Base-by-base conservation (phyloP, 257 asterid genomes). In the Verbena officinalis region DNA sequence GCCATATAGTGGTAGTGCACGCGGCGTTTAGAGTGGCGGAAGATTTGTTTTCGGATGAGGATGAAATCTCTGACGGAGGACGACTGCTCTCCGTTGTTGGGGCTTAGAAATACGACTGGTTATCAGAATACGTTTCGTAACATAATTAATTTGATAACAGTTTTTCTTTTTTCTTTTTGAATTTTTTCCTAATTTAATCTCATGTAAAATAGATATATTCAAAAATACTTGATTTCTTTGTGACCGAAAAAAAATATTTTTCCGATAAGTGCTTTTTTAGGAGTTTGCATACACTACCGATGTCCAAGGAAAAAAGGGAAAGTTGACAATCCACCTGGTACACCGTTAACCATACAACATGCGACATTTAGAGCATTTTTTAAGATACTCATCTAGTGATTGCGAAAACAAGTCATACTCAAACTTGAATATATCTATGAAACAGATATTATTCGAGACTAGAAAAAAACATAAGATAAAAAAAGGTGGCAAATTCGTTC, bases 31-130 rank as follows among this genome's bases (percentile, higher is more conserved):
- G 96, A 73, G 77, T 72, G 49, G 76, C 88, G 30, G 96, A 89
- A 55, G 84, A 89, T 74, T 78, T 82, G 83, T 86, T 78, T 66
- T 53, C 82, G 58, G 89, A 78, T 55, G 96, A 89, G 53, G 90
- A 86, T 36, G 90, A 79, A 59, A 79, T 73, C 14, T 77, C 72
- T 11, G 78, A 64, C 7, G 85, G 90, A 33, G 92, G 92, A 7
- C 69, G 92, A 7, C 69, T 86, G 77, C 38, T 66, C 7, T 84
- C 92, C 15, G 88, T 89, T 1, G 92, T 84, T 39, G 89, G 80
- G 59, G 38, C 72, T 54, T 14, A 30, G 20, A 30, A 30, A n/a
- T n/a, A n/a, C n/a, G n/a, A n/a, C n/a, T n/a, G n/a, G n/a, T n/a
- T n/a, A n/a, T n/a, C n/a, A n/a, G n/a, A n/a, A n/a, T n/a, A n/a